Base-by-base conservation (phyloP, 176 grass and related monocot genomes). In the Oryza australiensis region DNA sequence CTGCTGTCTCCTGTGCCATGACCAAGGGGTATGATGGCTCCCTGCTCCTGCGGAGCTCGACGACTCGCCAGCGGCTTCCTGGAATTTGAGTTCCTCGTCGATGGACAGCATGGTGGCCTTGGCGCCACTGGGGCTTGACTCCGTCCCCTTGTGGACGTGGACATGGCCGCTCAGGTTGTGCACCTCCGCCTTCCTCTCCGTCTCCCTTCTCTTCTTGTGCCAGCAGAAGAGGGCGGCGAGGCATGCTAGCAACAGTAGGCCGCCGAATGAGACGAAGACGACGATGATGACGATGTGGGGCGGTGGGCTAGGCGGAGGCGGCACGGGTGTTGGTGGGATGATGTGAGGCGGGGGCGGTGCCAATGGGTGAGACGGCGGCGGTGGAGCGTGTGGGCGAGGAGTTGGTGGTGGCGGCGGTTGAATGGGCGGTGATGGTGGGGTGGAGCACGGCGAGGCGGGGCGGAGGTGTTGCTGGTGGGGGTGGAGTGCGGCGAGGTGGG, bases 31-130 rank as follows among this genome's bases (percentile, higher is more conserved):
- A 48, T 10, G 29, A 68, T 10, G 30, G n/a, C 27, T 84, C 48
- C 38, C 53, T 3, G 48, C 51, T 27, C 64, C 63, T 8, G 76
- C 63, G 0, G 79, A 1, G 38, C 26, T 65, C 0, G 92, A 90
- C 1, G 65, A 43, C 15, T 88, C 82, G 0, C 59, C 81, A 13
- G 71, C 49, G 80, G 67, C 12, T 3, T 92, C 80, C 45, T 90
- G 89, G 57, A 88, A 87, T 67, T 72, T 88, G 32, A 94, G 14
- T 57, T 94, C 94, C 76, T 97, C 92, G 23, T 97, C 94, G 6
- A 94, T 53, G 14, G 85, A 59, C 12, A 94, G 30, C 16, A 72
- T 48, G 29, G 74, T 60, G 5, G 64, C 28, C 30, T 87, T 80
- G 34, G 73, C 51, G 13, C 94, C 92, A 3, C 77, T 64, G 1